Evolutionary conservation across 495 filamentous ascomycete species (phyloP), one percentile per base, ranked within the genome.

Genomic region (Penicillium coprophilum): DNA sequence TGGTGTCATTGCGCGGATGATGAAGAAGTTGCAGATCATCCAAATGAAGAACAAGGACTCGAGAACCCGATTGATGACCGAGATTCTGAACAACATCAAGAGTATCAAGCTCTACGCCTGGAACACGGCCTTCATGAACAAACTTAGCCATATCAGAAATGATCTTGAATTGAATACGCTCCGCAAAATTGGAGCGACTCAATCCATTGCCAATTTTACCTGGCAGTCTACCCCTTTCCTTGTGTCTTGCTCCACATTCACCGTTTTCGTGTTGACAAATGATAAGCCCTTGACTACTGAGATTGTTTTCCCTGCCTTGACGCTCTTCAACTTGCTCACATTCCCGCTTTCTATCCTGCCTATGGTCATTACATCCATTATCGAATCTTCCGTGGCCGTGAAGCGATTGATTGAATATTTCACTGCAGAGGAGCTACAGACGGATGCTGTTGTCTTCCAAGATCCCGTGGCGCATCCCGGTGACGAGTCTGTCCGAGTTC

Each of bases 41-140:
- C 95, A 99, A 74, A 99, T 99, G 95, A 96, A 93, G 77, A 97
- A 97, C 73, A 99, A 99, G 73, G 95, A 99, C 64, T 83, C 92
- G 8, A 85, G 95, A 58, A 96, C 94, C 24, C 80, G 93, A 32
- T 71, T 99, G 51, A 96, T 97, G 81, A 94, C 95, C 6, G 95
- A 99, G 76, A 97, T 99, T 57, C 75, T 97, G 65, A 97, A 97
- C 80, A 97, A 97, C 70, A 97, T 97, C 85, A 97, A 97, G 77
- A 93, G 89, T 68, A 97, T 97, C 76, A 97, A 99, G 74, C 83
- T 99, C 23, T 99, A 97, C 74, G 95, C 92, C 41, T 99, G 95
- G 95, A 90, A 92, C 38, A 86, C 84, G 23, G 91, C 95, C 21
- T 99, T 97, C 72, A 96, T 96, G 86, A 92, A 90, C 69, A 97